Conservation (phyloP, 257 asterid species). For the Penstemon barbatus region DNA sequence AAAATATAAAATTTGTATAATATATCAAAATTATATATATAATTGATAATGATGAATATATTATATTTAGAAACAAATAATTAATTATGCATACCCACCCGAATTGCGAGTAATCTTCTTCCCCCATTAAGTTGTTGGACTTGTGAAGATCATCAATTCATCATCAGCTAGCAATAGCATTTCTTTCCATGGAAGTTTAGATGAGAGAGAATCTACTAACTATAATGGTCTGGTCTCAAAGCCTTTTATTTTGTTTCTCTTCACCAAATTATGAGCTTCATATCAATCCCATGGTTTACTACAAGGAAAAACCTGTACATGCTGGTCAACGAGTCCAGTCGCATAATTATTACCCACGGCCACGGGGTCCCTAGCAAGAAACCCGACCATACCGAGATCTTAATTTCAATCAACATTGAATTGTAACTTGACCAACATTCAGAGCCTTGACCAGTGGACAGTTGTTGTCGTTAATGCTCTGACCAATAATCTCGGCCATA, state of each 20-base stretch:
- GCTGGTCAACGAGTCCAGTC: slow-evolving; percentile 47
- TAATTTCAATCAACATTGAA: too few species aligned
- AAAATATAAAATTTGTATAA: too few species aligned
- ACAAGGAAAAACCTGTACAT: slow-evolving; percentile 69
- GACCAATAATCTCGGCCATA: too few species aligned
- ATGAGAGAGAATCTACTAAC: slow-evolving; percentile 70
- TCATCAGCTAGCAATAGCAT: too few species aligned
- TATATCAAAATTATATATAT: too few species aligned
- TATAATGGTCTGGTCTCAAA: slow-evolving; percentile 58
- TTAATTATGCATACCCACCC: slow-evolving; percentile 43
- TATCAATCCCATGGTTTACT: slow-evolving; percentile 68
- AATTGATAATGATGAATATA: too few species aligned
- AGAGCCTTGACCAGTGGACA: too few species aligned
- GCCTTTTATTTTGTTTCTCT: slow-evolving; percentile 57
- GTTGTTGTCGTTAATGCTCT: too few species aligned
- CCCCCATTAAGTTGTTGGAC: slow-evolving; percentile 43
- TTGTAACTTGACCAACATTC: too few species aligned
- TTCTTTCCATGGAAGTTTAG: slow-evolving; percentile 78
- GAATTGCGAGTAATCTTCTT: slow-evolving; percentile 48
- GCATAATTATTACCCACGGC: slow-evolving; percentile 29
- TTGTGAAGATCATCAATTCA: slow-evolving; percentile 9
- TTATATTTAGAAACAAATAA: neutral
- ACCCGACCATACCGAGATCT: slow-evolving; percentile 28
- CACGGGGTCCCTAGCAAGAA: slow-evolving; percentile 48
- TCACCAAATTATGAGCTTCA: slow-evolving; percentile 45